A percentile compares a stretch with the other conserved stretches of the same genome.
These are phyloP conservation scores for Boletus coccyginus DNA, from an alignment of 768 basidiomycete genomes.

Conservation along the genomic window DNA sequence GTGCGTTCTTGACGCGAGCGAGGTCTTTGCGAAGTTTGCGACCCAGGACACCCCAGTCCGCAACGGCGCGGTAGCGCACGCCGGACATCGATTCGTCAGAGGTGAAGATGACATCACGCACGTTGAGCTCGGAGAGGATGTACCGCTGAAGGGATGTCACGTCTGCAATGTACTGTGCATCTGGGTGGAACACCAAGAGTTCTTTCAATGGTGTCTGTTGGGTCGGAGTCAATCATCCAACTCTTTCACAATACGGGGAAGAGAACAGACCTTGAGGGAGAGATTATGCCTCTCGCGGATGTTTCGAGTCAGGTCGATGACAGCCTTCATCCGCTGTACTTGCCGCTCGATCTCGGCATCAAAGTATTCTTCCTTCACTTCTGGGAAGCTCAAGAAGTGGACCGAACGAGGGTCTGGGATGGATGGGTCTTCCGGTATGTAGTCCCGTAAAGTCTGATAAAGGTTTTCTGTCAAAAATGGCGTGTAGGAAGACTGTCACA, in stretches of 20 bases:
- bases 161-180: slow-evolving; percentile 79
- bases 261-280: slow-evolving; percentile 75
- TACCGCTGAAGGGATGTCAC: slow-evolving; percentile 82
- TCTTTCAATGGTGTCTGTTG: slow-evolving; percentile 86
- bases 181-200: slow-evolving; percentile 90
- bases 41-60: slow-evolving; percentile 95
- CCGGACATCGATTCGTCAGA: slow-evolving; percentile 84
- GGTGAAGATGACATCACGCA: slow-evolving; percentile 86
- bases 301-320: slow-evolving; percentile 89
- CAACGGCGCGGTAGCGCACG: slow-evolving; percentile 85
- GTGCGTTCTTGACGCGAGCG: slow-evolving; percentile 80
- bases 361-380: slow-evolving; percentile 92
- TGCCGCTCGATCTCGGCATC: slow-evolving; percentile 91
- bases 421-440: slow-evolving; percentile 72
- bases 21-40: slow-evolving; percentile 92
- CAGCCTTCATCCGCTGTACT: slow-evolving; percentile 90
- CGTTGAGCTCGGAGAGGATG: slow-evolving; percentile 92
- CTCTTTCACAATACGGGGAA: not conserved
- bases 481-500: slow-evolving; percentile 86
- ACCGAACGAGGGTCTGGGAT: slow-evolving; percentile 84
- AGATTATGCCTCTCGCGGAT: slow-evolving; percentile 85
- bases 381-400: slow-evolving; percentile 94
- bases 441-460: slow-evolving; percentile 86
- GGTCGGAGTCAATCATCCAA: not conserved
- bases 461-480: slow-evolving; percentile 97